Base-by-base conservation (phyloP, 352 stramenopile species). In the Globisporangium paroecandrum region DNA sequence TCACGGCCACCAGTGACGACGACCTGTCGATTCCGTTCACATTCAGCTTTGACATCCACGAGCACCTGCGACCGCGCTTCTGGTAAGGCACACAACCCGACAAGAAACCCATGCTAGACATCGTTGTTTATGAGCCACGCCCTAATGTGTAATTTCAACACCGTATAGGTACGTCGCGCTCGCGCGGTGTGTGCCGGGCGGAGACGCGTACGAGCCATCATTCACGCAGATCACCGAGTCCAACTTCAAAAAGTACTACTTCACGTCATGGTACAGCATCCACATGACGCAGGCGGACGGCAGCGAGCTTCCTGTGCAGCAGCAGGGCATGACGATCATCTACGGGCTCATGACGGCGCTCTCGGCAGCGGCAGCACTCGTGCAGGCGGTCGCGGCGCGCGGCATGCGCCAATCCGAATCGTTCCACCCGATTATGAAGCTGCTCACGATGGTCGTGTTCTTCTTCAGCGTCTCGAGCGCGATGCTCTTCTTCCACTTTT, bases 211-310 rank as follows among this genome's bases (percentile, higher is more conserved):
- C 68, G 62, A 77, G 56, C 86, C 86, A 47, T 76, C 81, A 27
- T 89, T 90, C 66, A 69, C 79, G 18, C 77, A 88, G 55, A 89
- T 94, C 72, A 89, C 85, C 0, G 80, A 90, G 54, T 65, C 76
- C 58, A 85, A 83, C 56, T 93, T 91, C 69, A 73, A 77, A 15
- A 81, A 86, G 73, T 94, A 89, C 62, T 91, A 90, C 70, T 94
- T 94, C 62, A 81, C 83, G 27, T 81, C 83, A 8, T 92, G 83
- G 86, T 92, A 88, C 69, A 77, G 80, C 9, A 75, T 94, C 55
- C 86, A 94, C 81, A 88, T 93, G 79, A 90, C 77, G 12, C 84
- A 93, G 51, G 71, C 58, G 12, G 74, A 90, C 38, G 83, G 79
- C 4, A 83, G 74, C 25, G 84, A 94, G 64, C 77, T 92, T 8